Evolutionary conservation across 2,329 filamentous ascomycete genomes (phyloP).

Genomic region (Botrytis squamosa): DNA sequence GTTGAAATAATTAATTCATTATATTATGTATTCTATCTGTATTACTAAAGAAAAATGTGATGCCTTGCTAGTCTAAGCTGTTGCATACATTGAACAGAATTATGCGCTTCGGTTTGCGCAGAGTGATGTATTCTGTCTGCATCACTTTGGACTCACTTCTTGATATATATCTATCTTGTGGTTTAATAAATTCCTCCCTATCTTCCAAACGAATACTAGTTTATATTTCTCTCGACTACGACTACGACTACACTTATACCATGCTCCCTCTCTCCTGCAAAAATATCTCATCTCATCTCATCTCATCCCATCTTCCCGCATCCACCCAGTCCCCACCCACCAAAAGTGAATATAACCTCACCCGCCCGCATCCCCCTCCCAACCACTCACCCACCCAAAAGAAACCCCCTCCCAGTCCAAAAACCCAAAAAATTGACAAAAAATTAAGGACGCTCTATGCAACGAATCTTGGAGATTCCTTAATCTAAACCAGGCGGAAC

Average conservation of each 20-base stretch:
- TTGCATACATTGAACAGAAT: neutral
- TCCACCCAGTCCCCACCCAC: neutral
- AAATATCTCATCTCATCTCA: neutral
- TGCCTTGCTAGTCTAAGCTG: no score
- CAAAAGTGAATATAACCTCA: conserved; percentile 1
- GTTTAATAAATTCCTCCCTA: neutral
- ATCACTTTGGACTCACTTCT: neutral
- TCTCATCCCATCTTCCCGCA: neutral
- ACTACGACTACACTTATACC: neutral
- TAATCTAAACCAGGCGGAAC: neutral
- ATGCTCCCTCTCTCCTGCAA: neutral
- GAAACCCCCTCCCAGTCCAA: neutral
- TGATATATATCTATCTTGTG: neutral
- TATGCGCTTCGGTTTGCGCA: neutral
- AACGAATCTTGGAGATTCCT: neutral
- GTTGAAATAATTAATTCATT: neutral
- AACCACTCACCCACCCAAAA: neutral
- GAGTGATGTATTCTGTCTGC: neutral
- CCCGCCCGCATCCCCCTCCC: neutral
- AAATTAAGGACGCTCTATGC: neutral
- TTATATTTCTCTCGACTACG: neutral
- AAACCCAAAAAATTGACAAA: neutral
- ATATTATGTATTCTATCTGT: neutral
- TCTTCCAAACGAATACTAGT: neutral
- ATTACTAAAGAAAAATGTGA: neutral